Evolutionary conservation across 805 yeast species (phyloP), one percentile per base, ranked within the genome.

Genomic region (Candida argentea): DNA sequence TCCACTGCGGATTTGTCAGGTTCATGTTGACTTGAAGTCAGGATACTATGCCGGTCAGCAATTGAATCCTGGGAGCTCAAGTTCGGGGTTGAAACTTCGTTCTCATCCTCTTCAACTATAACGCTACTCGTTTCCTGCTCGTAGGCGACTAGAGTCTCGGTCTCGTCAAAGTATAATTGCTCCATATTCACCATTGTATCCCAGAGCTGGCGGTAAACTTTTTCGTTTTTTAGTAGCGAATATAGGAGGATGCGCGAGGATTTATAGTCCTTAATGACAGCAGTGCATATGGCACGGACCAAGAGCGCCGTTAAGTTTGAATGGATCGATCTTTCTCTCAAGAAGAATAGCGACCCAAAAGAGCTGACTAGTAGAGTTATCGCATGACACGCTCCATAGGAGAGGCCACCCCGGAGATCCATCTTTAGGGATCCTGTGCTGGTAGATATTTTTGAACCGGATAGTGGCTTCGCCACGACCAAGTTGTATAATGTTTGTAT

Each of bases 401-500:
- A 71, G 31, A 67, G 49, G 0, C 64, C 76, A 26, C 57, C 66
- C 3, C 40, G 43, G 14, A 64, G 50, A 28, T 56, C n/a, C n/a
- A n/a, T n/a, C n/a, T n/a, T n/a, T n/a, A n/a, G n/a, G n/a, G n/a
- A n/a, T n/a, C n/a, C n/a, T n/a, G 49, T 39, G 27, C 44, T 47
- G 24, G 48, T 42, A 3, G 35, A 25, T 8, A 38, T 39, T 3
- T 30, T 14, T 14, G 20, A 20, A 8, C 22, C 29, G 9, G 65
- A 43, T 2, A 72, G 25, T 9, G 51, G 34, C 3, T 54, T 46
- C 10, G 48, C 43, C 1, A 61, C 74, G 9, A 81, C 52, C 27
- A 78, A 42, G 43, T 81, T 80, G 50, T 76, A 78, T 6, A 79
- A 46, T 28, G 70, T 58, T 42, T 80, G 81, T 27, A 70, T 65